Evolutionary conservation across 2,329 filamentous ascomycete species (phyloP), one percentile per base, ranked within the genome.

Genomic region (Venturia pyrina): DNA sequence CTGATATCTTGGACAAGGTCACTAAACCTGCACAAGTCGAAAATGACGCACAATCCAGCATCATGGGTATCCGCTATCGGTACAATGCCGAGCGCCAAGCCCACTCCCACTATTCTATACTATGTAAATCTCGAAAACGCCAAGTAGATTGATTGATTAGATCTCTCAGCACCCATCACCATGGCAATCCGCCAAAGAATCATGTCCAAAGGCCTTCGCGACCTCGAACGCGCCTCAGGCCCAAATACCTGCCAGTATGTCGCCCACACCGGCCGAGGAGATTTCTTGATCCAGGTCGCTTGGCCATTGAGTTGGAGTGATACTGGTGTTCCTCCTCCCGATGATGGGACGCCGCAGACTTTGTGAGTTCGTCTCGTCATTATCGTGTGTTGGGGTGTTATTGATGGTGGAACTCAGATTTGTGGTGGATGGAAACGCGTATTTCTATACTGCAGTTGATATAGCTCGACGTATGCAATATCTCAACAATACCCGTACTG

Each of bases 241-340:
- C 19, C 61, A 48, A 63, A 63, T 15, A 63, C 61, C 37, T 44
- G 61, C n/a, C 61, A 63, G 48, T 63, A 63, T 17, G 40, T 63
- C 15, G 6, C 43, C 40, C 19, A 43, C 19, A 63, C 28, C 2
- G 28, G 1, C 2, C 61, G 43, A 3, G 61, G 61, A 6, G 41
- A 63, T 48, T 63, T 63, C 10, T 24, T 64, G 24, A 32, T 64
- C n/a, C 62, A 64, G 24, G 46, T 56, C 1, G 43, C 62, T 32
- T 64, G 62, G 62, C 62, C 62, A n/a, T 32, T 64, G 17, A 37
- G 5, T 24, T 64, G 62, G 62, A 56, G 48, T 15, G 46, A 34
- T 6, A 13, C 24, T 3, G 62, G 44, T n/a, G 24, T 56, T 13
- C 62, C 48, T 24, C 61, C 61, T 32, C 17, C 37, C 19, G 34